Conservation (phyloP, 1,284 basidiomycete genomes). For the Puccinia triticina region DNA sequence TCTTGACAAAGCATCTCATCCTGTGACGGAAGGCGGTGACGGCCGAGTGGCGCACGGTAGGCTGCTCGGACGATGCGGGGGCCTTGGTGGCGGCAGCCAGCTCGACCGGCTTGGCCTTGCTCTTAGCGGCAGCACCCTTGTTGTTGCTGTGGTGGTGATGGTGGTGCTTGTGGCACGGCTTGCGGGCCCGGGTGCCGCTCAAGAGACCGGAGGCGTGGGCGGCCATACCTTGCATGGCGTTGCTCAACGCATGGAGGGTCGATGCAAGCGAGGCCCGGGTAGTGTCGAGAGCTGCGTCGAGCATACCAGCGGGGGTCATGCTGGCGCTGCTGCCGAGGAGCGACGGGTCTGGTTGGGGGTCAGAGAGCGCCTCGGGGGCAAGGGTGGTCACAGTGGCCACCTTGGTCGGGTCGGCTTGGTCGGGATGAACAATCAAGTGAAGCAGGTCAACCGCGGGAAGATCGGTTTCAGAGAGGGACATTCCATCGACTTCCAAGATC, state of each 20-base stretch:
- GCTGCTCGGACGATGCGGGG: not conserved
- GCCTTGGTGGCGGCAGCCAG: no score
- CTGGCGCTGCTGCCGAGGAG: no score
- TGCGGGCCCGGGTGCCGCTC: not conserved
- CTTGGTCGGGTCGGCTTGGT: constrained; percentile 25
- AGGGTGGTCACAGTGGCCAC: constrained; percentile 40
- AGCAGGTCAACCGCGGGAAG: constrained; percentile 32
- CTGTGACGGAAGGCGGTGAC: not conserved
- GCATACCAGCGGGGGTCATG: not conserved
- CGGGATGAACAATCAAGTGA: constrained; percentile 45
- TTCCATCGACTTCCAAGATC: constrained; percentile 43
- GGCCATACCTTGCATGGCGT: constrained; percentile 5
- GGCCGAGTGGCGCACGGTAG: not conserved
- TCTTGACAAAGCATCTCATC: constrained; percentile 27
- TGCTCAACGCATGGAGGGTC: not conserved
- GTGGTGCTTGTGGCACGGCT: constrained; percentile 20
- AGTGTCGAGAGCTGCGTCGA: not conserved
- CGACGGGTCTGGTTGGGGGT: not conserved
- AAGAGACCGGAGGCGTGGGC: constrained; percentile 8
- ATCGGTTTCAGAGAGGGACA: constrained; percentile 24
- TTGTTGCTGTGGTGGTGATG: constrained; percentile 14
- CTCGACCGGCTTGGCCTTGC: not conserved
- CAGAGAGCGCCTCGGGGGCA: not conserved
- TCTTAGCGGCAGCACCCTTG: not conserved
- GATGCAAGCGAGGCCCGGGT: constrained; percentile 28